A percentile compares a stretch with the other conserved stretches of the same genome.
phyloP scores from a whole-genome alignment of 805 yeast species.

The Cyberlindnera samutprakarnensis region DNA sequence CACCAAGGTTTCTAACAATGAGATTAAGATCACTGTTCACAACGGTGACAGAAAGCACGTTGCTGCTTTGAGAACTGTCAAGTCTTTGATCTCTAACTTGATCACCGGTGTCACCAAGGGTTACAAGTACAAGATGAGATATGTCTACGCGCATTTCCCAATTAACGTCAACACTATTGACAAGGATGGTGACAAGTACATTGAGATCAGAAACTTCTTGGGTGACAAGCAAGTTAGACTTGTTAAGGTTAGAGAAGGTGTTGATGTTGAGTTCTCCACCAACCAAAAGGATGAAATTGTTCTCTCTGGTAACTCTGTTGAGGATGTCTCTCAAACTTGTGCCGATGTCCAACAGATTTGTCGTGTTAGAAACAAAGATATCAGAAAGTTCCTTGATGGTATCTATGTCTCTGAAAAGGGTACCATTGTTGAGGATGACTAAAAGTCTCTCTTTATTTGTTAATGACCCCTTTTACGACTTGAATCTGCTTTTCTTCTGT shows the following conservation, averaged over 20 bases:
- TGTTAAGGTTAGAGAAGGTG: conserved; percentile 85
- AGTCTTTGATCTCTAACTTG: conserved; percentile 89
- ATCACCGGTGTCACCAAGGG: conserved; percentile 98
- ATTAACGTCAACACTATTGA: conserved; percentile 92
- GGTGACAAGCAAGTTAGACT: conserved; percentile 98
- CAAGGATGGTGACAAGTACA: conserved; percentile 61
- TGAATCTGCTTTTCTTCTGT: background rate
- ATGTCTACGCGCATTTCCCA: conserved; percentile 99
- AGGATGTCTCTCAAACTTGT: conserved; percentile 95
- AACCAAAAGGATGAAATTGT: conserved; percentile 91
- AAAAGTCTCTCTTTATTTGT: conserved; percentile 11
- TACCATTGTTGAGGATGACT: conserved; percentile 62
- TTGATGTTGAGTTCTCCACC: conserved; percentile 71
- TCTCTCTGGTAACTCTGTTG: conserved; percentile 91
- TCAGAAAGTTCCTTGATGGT: conserved; percentile 99
- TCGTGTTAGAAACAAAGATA: conserved; percentile 99
- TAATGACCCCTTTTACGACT: too few species aligned
- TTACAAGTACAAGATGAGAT: conserved; percentile 99
- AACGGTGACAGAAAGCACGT: conserved; percentile 99
- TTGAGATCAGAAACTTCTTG: conserved; percentile 98
- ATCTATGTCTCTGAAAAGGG: conserved; percentile 97
- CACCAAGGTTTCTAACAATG: conserved; percentile 61
- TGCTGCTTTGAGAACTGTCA: conserved; percentile 98
- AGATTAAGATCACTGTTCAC: conserved; percentile 86
- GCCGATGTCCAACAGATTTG: conserved; percentile 97